Conservation (phyloP, 805 yeast genomes). For the Yamadazyma kitorensis region DNA sequence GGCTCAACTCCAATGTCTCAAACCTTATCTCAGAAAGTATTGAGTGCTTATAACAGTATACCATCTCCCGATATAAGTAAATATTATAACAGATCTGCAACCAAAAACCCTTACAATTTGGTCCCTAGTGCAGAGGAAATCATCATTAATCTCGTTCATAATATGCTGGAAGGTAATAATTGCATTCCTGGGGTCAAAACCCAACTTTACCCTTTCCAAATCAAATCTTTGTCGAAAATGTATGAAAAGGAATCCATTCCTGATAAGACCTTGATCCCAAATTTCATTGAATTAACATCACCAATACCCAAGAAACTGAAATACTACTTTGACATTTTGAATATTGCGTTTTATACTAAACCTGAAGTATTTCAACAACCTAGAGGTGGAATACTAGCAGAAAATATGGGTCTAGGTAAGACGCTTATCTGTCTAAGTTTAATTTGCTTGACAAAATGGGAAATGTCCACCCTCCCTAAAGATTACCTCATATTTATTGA, state of each 20-base stretch:
- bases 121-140: slow-evolving; percentile 17
- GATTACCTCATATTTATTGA: slow-evolving; percentile 7
- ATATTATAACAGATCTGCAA: slow-evolving; percentile 11
- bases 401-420: slow-evolving; percentile 68
- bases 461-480: slow-evolving; percentile 32
- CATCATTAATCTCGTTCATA: slow-evolving; percentile 15
- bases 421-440: slow-evolving; percentile 59
- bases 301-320: slow-evolving; percentile 8
- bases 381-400: slow-evolving; percentile 62
- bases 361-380: slow-evolving; percentile 49
- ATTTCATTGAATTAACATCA: slow-evolving; percentile 23
- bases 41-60: slow-evolving; percentile 34
- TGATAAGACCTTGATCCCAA: slow-evolving; percentile 31
- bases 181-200: slow-evolving; percentile 45
- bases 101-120: neutral
- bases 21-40: slow-evolving; percentile 16
- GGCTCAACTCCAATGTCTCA: neutral
- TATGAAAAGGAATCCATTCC: slow-evolving; percentile 46
- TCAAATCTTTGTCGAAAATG: slow-evolving; percentile 61
- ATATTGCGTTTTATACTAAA: slow-evolving; percentile 22
- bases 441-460: slow-evolving; percentile 53
- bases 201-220: slow-evolving; percentile 54
- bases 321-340: slow-evolving; percentile 37
- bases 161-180: slow-evolving; percentile 14
- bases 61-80: slow-evolving; percentile 24